Percentiles rank a stretch among this genome's conserved stretches.
phyloP scores from a whole-genome alignment of 179 eudicot genomes.

The Beta corolliflora region DNA sequence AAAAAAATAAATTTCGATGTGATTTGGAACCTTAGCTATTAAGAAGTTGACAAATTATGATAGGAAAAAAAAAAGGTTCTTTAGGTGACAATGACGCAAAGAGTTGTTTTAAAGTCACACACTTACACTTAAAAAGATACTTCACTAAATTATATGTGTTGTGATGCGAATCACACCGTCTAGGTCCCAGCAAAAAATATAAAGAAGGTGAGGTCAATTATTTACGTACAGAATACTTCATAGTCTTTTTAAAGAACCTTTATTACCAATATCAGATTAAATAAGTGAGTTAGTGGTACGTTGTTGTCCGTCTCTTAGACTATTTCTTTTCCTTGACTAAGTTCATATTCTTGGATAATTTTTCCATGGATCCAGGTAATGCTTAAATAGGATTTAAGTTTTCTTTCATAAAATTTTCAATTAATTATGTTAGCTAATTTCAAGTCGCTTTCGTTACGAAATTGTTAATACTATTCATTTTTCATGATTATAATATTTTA shows the following conservation, averaged over 20 bases:
- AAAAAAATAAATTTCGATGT: too few relatives aligned
- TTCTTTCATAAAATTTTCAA: not conserved
- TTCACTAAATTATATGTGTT: not conserved
- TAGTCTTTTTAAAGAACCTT: constrained; percentile 23
- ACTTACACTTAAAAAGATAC: not conserved
- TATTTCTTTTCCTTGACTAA: not conserved
- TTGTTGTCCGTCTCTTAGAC: not conserved
- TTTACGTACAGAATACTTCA: constrained; percentile 15
- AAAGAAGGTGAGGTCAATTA: constrained; percentile 1
- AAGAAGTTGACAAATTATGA: not conserved
- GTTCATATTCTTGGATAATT: not conserved
- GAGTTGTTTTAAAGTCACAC: not conserved
- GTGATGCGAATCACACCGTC: not conserved
- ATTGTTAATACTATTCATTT: too few relatives aligned
- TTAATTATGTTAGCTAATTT: too few relatives aligned
- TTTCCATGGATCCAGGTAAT: not conserved
- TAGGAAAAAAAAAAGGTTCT: not conserved
- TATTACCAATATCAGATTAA: not conserved
- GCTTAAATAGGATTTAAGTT: not conserved
- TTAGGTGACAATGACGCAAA: constrained; percentile 7
- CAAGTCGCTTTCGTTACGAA: too few relatives aligned
- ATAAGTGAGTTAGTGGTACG: constrained; percentile 13
- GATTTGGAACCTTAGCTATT: not conserved
- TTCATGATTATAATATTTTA: too few relatives aligned
- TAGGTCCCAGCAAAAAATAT: not conserved